Evolutionary conservation across 1,284 basidiomycete species (phyloP).

Genomic region (Boletus hoseneyae): DNA sequence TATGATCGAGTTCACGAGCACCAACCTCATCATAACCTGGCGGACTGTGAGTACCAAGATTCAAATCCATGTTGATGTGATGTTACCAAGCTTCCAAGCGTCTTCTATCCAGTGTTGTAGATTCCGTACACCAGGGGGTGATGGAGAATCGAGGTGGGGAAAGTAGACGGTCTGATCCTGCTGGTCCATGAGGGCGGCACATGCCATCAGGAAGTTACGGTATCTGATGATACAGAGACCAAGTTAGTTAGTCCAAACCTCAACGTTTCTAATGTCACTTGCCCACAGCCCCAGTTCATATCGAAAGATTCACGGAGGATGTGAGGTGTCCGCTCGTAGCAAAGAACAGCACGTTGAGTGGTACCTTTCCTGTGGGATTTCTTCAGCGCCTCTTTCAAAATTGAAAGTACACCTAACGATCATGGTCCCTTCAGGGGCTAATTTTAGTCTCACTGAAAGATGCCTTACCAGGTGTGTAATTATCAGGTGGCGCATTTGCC

Average conservation of each 20-base stretch:
- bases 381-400: conserved; percentile 57
- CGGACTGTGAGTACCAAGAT: background rate
- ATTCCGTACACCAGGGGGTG: conserved; percentile 66
- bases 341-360: conserved; percentile 63
- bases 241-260: conserved; percentile 4
- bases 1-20: conserved; percentile 51
- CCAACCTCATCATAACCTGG: conserved; percentile 76
- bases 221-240: conserved; percentile 49
- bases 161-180: conserved; percentile 56
- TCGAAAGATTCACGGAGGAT: conserved; percentile 59
- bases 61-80: background rate
- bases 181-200: conserved; percentile 69
- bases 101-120: conserved; percentile 76
- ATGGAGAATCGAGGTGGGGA: conserved; percentile 50
- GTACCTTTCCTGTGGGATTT: conserved; percentile 49
- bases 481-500: conserved; percentile 51
- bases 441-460: background rate
- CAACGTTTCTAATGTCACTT: conserved; percentile 2
- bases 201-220: conserved; percentile 82
- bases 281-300: conserved; percentile 74
- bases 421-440: conserved; percentile 5
- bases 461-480: conserved; percentile 66
- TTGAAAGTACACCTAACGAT: conserved; percentile 59
- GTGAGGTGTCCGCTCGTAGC: conserved; percentile 59
- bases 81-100: conserved; percentile 68